Evolutionary conservation across 176 grass and related monocot genomes (phyloP), one percentile per base, ranked within the genome.

Genomic region (Eleusine coracana): DNA sequence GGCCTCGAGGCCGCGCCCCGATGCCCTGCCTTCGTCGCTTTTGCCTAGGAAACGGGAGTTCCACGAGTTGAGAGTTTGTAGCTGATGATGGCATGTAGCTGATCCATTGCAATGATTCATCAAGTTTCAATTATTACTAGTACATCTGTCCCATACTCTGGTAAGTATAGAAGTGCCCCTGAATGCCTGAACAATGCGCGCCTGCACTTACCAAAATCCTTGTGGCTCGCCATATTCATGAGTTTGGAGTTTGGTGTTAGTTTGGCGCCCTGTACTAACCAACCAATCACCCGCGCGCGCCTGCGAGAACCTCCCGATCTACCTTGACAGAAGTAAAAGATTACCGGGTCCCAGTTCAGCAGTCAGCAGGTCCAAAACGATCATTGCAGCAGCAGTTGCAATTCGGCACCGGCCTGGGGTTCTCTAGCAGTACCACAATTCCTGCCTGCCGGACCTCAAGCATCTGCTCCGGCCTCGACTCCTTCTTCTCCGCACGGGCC

Each of bases 271-370:
- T 41, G 39, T 27, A 37, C 68, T 20, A 8, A 27, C 20, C 46
- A 17, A 82, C 6, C 27, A 12, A 27, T 46, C 13, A 13, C 76
- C 18, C n/a, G 37, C 54, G 16, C 15, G 17, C 52, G 52, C 52
- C 1, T 5, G 65, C 38, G 20, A 39, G 10, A 5, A 8, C 70
- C 70, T 28, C 44, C 31, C 44, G 38, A 86, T 74, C 59, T 50
- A 80, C 70, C 84, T 86, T 77, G 70, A 14, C 77, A 31, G 49
- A 14, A 37, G 31, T 80, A 74, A 74, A 86, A 58, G 68, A 74
- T 74, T 34, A 23, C 2, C 5, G 60, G 60, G 60, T 2, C 68
- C 69, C 69, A 4, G 5, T 4, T 18, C 51, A 4, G 48, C 45
- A 18, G 11, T 9, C 59, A 66, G 13, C 6, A 21, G 18, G 76